phyloP scores from a whole-genome alignment of 2,329 filamentous ascomycete species.

The Botrytis sinoallii region DNA sequence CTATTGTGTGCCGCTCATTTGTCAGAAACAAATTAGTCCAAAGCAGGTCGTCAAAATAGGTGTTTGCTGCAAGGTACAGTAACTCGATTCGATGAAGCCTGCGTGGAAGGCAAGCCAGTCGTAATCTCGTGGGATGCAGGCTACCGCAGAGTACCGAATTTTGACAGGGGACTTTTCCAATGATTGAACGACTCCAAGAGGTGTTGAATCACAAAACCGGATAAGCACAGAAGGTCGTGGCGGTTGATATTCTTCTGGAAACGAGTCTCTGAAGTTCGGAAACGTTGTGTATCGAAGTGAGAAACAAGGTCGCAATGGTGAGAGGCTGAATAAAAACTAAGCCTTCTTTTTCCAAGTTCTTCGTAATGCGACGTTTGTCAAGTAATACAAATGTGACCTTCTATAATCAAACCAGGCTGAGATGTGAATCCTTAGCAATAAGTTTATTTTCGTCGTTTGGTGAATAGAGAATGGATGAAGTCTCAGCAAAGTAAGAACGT shows the following conservation, averaged over 20 bases:
- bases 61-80: slow-evolving; percentile 28
- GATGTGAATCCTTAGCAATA: background rate
- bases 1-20: slow-evolving; percentile 32
- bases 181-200: slow-evolving; percentile 24
- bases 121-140: slow-evolving; percentile 33
- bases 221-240: slow-evolving; percentile 30
- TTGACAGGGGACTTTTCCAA: slow-evolving; percentile 26
- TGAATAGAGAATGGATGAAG: slow-evolving; percentile 3
- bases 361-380: slow-evolving; percentile 4
- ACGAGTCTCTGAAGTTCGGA: slow-evolving; percentile 29
- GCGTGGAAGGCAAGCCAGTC: slow-evolving; percentile 29
- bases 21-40: slow-evolving; percentile 26
- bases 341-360: background rate
- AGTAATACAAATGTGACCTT: slow-evolving; percentile 12
- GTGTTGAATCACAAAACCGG: slow-evolving; percentile 28
- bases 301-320: slow-evolving; percentile 25
- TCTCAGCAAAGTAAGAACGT: slow-evolving; percentile 6
- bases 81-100: slow-evolving; percentile 22
- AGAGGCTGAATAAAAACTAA: slow-evolving; percentile 19
- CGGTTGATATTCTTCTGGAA: slow-evolving; percentile 35
- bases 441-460: background rate
- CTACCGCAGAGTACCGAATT: slow-evolving; percentile 32
- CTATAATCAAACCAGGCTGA: slow-evolving; percentile 8
- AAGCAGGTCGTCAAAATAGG: slow-evolving; percentile 22
- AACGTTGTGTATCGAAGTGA: slow-evolving; percentile 26